These are phyloP conservation scores for Colletotrichum cereale DNA, from an alignment of 2,329 filamentous ascomycete species.

Conservation along the genomic window DNA sequence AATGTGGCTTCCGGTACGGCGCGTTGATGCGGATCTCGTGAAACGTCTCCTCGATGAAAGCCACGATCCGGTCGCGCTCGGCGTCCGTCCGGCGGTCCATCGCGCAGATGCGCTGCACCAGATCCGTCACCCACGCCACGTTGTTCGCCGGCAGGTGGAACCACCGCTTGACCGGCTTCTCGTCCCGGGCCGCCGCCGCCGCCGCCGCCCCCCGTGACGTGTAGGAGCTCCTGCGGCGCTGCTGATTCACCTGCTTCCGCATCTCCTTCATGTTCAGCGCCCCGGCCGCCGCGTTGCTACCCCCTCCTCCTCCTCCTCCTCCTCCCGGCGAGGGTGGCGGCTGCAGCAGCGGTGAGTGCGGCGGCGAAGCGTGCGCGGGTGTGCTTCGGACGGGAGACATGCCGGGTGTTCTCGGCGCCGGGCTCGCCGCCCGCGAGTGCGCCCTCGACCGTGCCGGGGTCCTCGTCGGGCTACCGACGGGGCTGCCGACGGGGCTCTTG, in stretches of 20 bases:
- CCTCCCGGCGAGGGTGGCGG: constrained; percentile 31
- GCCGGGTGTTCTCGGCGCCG: background rate
- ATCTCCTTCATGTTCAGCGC: constrained; percentile 25
- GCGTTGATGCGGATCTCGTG: constrained; percentile 39
- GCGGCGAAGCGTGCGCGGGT: constrained; percentile 3
- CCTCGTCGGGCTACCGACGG: constrained; percentile 10
- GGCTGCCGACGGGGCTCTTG: background rate
- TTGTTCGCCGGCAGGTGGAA: constrained; percentile 41
- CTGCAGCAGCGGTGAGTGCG: constrained; percentile 27
- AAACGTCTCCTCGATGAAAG: constrained; percentile 41
- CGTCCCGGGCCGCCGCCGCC: background rate
- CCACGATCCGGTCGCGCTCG: constrained; percentile 38
- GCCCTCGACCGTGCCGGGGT: background rate
- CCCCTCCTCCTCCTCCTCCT: too few species aligned
- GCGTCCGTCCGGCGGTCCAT: constrained; percentile 37
- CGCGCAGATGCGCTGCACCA: constrained; percentile 40
- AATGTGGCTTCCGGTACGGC: constrained; percentile 41
- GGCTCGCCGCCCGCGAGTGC: background rate
- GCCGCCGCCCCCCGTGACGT: background rate
- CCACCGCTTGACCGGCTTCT: constrained; percentile 39
- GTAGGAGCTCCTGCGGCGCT: constrained; percentile 33
- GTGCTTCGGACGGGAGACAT: background rate
- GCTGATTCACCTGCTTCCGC: constrained; percentile 15
- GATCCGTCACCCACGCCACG: constrained; percentile 41
- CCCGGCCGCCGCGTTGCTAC: too few species aligned